Conservation (phyloP, 2,329 filamentous ascomycete species). For the Cadophora luteo-olivacea region DNA sequence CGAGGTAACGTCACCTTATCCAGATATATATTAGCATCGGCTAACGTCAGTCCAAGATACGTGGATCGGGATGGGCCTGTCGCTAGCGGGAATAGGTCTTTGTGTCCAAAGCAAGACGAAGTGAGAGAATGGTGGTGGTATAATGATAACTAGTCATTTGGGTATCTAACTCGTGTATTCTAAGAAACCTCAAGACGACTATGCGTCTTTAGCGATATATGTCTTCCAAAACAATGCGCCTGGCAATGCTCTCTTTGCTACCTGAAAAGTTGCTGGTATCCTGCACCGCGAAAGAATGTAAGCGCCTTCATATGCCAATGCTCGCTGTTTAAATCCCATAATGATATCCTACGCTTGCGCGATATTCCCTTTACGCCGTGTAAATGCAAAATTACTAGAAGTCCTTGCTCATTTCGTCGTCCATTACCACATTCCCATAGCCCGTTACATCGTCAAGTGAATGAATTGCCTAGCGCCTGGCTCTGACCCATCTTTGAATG, state of each 20-base stretch:
- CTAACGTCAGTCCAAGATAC: constrained; percentile 63
- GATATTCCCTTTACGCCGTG: constrained; percentile 24
- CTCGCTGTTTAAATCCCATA: constrained; percentile 16
- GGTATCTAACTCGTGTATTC: constrained; percentile 25
- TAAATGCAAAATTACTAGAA: constrained; percentile 18
- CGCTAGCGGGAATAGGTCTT: constrained; percentile 79
- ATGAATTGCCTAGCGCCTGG: constrained; percentile 37
- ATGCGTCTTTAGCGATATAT: constrained; percentile 9
- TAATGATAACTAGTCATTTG: constrained; percentile 9
- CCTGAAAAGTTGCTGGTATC: constrained; percentile 22
- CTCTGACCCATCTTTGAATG: constrained; percentile 65
- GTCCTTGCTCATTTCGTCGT: not conserved
- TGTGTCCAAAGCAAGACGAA: constrained; percentile 75
- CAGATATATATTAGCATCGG: not conserved
- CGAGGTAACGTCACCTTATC: constrained; percentile 59
- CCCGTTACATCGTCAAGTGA: not conserved
- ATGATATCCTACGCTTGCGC: constrained; percentile 13
- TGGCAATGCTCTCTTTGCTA: constrained; percentile 29
- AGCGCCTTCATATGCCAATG: constrained; percentile 33
- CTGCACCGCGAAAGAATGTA: constrained; percentile 28
- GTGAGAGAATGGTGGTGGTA: constrained; percentile 15
- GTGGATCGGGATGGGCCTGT: constrained; percentile 80
- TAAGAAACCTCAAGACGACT: constrained; percentile 20
- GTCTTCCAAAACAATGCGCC: constrained; percentile 24
- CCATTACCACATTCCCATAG: constrained; percentile 1